Base-by-base conservation (phyloP, 1,139 yeast genomes). In the Cylindricascospora bacillispora region DNA sequence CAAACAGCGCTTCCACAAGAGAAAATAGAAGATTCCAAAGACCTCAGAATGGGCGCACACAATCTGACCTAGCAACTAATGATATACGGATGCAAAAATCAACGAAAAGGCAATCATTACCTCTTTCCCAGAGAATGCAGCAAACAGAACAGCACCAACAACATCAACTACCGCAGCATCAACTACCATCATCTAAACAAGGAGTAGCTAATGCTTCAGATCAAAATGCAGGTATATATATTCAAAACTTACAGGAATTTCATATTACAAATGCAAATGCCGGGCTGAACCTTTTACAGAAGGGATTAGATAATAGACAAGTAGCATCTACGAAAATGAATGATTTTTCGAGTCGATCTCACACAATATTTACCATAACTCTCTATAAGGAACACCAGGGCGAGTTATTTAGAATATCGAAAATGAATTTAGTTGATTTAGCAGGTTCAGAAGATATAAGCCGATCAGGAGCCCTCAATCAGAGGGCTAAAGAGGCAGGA, bases 401-500 rank as follows among this genome's bases (percentile, higher is more conserved):
- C 6, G 60, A 56, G 22, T 59, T 67, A 22, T 55, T 65, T 36
- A 61, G 67, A 34, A 59, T 71, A 11, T 73, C 85, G 2, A 79
- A 77, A 42, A 72, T 79, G 67, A 78, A 77, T 49, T 57, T 79
- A 26, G 89, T 78, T 2, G 89, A 78, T 59, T 63, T 79, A 37
- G 92, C 89, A 1, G 92, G 89, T 0, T 74, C 83, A 6, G 89
- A 79, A 51, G 72, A 74, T 41, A 67, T 74, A 25, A 65, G 65
- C 45, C 55, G 73, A 38, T 70, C 79, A 1, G 80, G 81, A 7
- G 65, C 73, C 2, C 47, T 59, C 29, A 65, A 70, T 35, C 73
- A 68, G 43, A 49, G 79, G 31, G 77, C 77, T 0, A 73, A 72
- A 44, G 82, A 74, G 45, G 80, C 81, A 0, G 80, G 79, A 1